Conservation (phyloP, 139 green algal genomes). For the Pseudopediastrum boryanum region DNA sequence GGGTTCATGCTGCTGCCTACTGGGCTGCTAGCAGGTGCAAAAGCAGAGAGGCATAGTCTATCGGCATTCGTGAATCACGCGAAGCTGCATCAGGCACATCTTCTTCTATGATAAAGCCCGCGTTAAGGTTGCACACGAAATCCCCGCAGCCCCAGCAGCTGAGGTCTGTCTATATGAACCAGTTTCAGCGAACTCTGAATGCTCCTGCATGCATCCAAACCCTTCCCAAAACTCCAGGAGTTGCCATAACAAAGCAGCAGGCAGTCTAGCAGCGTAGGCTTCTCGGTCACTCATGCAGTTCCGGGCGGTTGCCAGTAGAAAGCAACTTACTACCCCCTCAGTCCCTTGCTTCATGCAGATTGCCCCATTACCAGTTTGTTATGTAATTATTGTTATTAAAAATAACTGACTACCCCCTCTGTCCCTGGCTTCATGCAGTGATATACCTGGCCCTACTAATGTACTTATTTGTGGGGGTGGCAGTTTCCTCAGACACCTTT, state of each 20-base stretch:
- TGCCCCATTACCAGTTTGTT: neutral
- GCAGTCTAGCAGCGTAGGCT: no score
- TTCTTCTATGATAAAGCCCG: neutral
- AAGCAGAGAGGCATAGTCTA: neutral
- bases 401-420: neutral
- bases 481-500: constrained; percentile 46
- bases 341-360: neutral
- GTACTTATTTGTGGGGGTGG: constrained; percentile 37
- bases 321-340: neutral
- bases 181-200: no score
- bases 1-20: constrained; percentile 17
- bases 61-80: neutral
- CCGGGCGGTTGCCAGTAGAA: neutral
- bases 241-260: no score
- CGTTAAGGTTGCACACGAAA: neutral
- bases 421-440: neutral
- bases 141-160: neutral
- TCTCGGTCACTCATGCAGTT: neutral
- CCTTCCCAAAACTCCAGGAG: no score
- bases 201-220: no score
- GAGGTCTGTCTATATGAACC: no score
- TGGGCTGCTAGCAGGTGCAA: neutral
- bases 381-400: neutral
- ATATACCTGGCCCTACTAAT: constrained; percentile 14
- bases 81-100: neutral